Percentiles rank a stretch among this genome's conserved stretches.
These are phyloP conservation scores for Plantago lanceolata DNA, from an alignment of 305 asterid genomes.

Conservation along the genomic window DNA sequence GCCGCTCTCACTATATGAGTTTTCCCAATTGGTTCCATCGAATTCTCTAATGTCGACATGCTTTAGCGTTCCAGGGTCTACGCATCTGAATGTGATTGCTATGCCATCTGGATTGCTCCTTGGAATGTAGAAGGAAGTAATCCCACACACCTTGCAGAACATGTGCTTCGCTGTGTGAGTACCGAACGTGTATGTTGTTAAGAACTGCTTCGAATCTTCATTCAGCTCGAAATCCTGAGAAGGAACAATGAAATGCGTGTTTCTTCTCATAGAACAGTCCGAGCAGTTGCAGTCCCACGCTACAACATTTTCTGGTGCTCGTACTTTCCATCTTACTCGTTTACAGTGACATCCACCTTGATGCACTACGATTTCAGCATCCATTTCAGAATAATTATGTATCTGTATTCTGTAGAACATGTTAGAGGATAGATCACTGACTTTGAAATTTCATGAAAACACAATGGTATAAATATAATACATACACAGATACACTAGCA, in stretches of 20 bases:
- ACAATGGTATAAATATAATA: no score
- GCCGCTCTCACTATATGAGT: conserved; percentile 39
- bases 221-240: conserved; percentile 54
- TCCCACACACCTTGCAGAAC: conserved; percentile 83
- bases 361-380: conserved; percentile 41
- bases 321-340: conserved; percentile 59
- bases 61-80: conserved; percentile 62
- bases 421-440: background rate
- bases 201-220: conserved; percentile 55
- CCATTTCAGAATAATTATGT: conserved; percentile 31
- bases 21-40: conserved; percentile 76
- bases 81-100: conserved; percentile 50
- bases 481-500: no score
- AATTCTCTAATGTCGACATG: conserved; percentile 64
- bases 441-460: no score
- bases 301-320: conserved; percentile 51
- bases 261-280: conserved; percentile 74
- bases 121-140: conserved; percentile 74
- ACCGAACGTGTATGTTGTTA: conserved; percentile 71
- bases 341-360: conserved; percentile 87
- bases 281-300: conserved; percentile 84
- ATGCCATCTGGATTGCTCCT: conserved; percentile 77
- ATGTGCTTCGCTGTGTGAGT: conserved; percentile 77
- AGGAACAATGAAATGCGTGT: conserved; percentile 72
- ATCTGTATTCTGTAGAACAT: conserved; percentile 19